These are phyloP conservation scores for Viola odorata DNA, from an alignment of 345 rosid genomes.

Conservation along the genomic window DNA sequence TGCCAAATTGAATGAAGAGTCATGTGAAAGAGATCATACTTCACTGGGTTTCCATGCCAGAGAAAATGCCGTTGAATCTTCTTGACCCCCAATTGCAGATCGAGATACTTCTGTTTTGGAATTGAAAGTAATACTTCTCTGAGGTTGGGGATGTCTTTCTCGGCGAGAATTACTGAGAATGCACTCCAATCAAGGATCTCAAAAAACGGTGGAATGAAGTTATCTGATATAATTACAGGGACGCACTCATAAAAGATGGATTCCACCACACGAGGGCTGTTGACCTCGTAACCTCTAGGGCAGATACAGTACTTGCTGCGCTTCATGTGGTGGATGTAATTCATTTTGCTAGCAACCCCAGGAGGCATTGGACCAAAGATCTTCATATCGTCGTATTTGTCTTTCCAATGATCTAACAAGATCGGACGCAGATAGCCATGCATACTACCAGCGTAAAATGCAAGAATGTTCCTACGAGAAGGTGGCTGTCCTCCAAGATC, in stretches of 20 bases:
- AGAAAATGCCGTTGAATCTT: conserved; percentile 78
- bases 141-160: conserved; percentile 76
- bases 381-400: conserved; percentile 68
- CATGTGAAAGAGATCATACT: conserved; percentile 87
- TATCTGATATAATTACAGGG: conserved; percentile 83
- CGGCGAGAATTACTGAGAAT: conserved; percentile 67
- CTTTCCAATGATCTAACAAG: conserved; percentile 78
- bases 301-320: conserved; percentile 89
- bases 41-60: conserved; percentile 80
- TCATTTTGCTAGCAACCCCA: conserved; percentile 91
- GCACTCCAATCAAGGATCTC: conserved; percentile 77
- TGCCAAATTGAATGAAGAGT: conserved; percentile 90
- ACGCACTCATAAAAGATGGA: conserved; percentile 87
- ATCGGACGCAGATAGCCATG: conserved; percentile 80
- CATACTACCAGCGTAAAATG: conserved; percentile 87
- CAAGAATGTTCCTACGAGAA: conserved; percentile 57
- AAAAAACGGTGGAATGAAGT: conserved; percentile 84
- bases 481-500: conserved; percentile 84
- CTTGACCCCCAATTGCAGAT: conserved; percentile 69
- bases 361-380: conserved; percentile 81
- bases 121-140: conserved; percentile 55
- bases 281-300: conserved; percentile 88
- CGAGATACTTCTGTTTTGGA: conserved; percentile 54
- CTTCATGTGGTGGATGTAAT: conserved; percentile 83
- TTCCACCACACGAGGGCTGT: conserved; percentile 92